These are phyloP conservation scores for Nidula niveotomentosa DNA, from an alignment of 1,284 basidiomycete genomes.

Conservation along the genomic window DNA sequence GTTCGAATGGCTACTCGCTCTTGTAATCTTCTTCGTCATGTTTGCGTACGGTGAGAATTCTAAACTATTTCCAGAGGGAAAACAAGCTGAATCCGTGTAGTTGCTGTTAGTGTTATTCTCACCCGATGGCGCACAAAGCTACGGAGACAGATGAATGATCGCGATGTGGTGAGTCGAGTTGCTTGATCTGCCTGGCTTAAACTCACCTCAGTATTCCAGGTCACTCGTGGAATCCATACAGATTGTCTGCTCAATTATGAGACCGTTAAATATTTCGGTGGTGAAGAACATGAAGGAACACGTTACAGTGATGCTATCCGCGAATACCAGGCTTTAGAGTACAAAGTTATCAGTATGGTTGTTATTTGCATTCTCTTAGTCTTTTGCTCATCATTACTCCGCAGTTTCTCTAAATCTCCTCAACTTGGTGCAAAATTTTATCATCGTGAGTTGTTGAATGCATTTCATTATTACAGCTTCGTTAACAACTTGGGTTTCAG, in stretches of 20 bases:
- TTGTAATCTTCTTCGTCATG: slow-evolving; percentile 78
- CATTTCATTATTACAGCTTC: no score
- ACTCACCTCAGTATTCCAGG: no score
- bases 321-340: slow-evolving; percentile 78
- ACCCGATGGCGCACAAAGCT: slow-evolving; percentile 74
- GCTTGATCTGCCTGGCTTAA: not conserved
- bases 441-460: slow-evolving; percentile 52
- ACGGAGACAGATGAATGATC: slow-evolving; percentile 76
- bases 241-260: slow-evolving; percentile 83
- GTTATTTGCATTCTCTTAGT: slow-evolving; percentile 7
- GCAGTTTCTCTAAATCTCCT: slow-evolving; percentile 70
- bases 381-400: not conserved
- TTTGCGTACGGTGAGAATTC: slow-evolving; percentile 69
- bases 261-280: slow-evolving; percentile 84
- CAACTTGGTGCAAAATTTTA: slow-evolving; percentile 78
- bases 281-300: slow-evolving; percentile 77
- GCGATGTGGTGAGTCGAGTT: slow-evolving; percentile 53
- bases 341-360: slow-evolving; percentile 59
- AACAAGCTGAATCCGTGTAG: no score
- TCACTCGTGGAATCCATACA: slow-evolving; percentile 77
- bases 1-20: slow-evolving; percentile 69
- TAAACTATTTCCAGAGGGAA: no score
- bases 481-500: no score
- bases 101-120: slow-evolving; percentile 63
- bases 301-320: slow-evolving; percentile 74